Percentiles rank a stretch among this genome's conserved stretches.
These are phyloP conservation scores for Hawksworthiomyces lignivorus DNA, from an alignment of 2,329 filamentous ascomycete species.

Conservation along the genomic window DNA sequence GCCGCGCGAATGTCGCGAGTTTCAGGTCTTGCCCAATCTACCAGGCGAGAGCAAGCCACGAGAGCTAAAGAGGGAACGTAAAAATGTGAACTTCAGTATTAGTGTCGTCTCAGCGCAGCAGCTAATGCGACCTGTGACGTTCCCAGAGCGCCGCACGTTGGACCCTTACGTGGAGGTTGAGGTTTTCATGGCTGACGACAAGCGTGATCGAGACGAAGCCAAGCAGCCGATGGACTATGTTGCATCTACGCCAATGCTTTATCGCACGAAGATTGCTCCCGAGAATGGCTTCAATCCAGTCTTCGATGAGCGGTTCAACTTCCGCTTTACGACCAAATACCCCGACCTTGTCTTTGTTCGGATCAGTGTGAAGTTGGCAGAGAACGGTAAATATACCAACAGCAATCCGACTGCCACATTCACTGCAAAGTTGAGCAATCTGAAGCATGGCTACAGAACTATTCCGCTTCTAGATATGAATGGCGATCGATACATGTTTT, in stretches of 20 bases:
- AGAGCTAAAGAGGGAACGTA: constrained; percentile 63
- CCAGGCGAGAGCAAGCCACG: constrained; percentile 35
- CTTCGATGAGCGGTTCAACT: constrained; percentile 72
- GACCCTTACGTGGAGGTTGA: constrained; percentile 95
- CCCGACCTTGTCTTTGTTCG: constrained; percentile 89
- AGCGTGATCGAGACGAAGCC: constrained; percentile 72
- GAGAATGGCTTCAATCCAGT: constrained; percentile 92
- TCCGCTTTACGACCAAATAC: constrained; percentile 86
- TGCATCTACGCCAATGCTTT: constrained; percentile 20
- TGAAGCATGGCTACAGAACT: constrained; percentile 89
- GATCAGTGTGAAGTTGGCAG: constrained; percentile 83
- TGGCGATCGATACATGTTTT: constrained; percentile 90
- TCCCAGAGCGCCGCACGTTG: constrained; percentile 51
- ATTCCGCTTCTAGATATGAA: constrained; percentile 81
- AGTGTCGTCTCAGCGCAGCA: constrained; percentile 92
- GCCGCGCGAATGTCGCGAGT: constrained; percentile 73
- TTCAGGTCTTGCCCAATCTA: constrained; percentile 52
- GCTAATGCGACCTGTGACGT: constrained; percentile 69
- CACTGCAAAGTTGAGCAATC: constrained; percentile 81
- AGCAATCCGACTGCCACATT: constrained; percentile 66
- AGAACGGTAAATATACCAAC: constrained; percentile 64
- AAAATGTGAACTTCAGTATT: constrained; percentile 76
- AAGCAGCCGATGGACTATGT: constrained; percentile 52
- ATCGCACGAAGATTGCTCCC: constrained; percentile 70
- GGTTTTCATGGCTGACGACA: constrained; percentile 89